Conservation (phyloP, 305 asterid species). For the Solanum hybrid region DNA sequence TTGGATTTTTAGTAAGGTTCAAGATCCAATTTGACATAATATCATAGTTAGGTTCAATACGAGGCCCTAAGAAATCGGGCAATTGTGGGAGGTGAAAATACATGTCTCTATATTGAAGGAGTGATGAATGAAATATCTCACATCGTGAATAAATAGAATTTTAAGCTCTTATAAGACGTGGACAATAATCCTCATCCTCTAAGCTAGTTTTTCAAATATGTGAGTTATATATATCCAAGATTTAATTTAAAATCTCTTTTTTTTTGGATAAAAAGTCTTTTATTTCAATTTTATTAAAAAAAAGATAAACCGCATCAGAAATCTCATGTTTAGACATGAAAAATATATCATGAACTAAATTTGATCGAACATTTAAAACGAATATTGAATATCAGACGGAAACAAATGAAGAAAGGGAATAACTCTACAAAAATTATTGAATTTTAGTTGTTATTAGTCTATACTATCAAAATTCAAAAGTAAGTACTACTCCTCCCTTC, state of each 20-base stretch:
- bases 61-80: background rate
- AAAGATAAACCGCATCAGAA: background rate
- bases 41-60: background rate
- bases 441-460: background rate
- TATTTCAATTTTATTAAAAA: background rate
- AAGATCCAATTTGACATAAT: background rate
- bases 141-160: background rate
- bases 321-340: background rate
- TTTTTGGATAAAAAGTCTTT: background rate
- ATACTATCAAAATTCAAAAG: background rate
- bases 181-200: background rate
- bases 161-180: background rate
- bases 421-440: background rate
- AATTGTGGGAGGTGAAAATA: background rate
- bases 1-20: background rate
- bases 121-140: background rate
- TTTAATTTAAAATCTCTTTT: background rate
- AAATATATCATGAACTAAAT: background rate
- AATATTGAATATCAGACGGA: background rate
- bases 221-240: background rate
- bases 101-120: background rate
- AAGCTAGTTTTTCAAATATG: background rate
- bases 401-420: background rate
- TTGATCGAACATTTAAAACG: background rate
- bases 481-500: background rate